Evolutionary conservation across 192 early-diverging fungal species (phyloP).

Genomic region (Pilobolus umbonatus): DNA sequence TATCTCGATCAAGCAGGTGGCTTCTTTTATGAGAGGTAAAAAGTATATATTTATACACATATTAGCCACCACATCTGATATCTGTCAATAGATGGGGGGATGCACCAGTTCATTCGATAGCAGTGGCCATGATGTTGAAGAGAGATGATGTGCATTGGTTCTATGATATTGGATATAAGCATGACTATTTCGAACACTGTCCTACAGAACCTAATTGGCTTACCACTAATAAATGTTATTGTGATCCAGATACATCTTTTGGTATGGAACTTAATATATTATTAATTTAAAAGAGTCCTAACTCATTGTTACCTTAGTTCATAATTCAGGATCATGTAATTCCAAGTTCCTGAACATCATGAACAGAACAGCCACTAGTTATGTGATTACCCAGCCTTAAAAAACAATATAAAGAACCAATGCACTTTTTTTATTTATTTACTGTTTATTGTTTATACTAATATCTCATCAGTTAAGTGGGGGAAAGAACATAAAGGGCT

Average conservation of each 20-base stretch:
- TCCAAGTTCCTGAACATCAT: conserved; percentile 10
- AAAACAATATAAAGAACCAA: not conserved
- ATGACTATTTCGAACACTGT: conserved; percentile 36
- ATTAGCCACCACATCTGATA: too few relatives aligned
- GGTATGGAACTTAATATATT: conserved; percentile 31
- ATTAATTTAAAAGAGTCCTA: not conserved
- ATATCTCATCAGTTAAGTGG: not conserved
- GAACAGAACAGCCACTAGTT: conserved; percentile 6
- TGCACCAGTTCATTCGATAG: conserved; percentile 67
- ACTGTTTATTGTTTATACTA: not conserved
- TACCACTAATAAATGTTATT: conserved; percentile 44
- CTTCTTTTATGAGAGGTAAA: conserved; percentile 76
- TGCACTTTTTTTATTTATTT: not conserved
- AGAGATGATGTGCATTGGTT: conserved; percentile 63
- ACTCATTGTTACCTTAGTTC: not conserved
- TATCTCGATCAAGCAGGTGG: conserved; percentile 69
- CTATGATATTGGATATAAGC: conserved; percentile 66
- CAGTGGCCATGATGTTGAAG: conserved; percentile 49
- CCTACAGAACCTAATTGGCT: conserved; percentile 38
- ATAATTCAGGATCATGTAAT: conserved; percentile 14
- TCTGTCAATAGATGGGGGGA: conserved; percentile 71
- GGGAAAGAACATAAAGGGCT: not conserved
- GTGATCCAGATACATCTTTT: conserved; percentile 41
- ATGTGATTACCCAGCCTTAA: conserved; percentile 17
- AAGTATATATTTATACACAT: too few relatives aligned